Conservation (phyloP, 169 alveolate genomes). For the Theileria sp. region DNA sequence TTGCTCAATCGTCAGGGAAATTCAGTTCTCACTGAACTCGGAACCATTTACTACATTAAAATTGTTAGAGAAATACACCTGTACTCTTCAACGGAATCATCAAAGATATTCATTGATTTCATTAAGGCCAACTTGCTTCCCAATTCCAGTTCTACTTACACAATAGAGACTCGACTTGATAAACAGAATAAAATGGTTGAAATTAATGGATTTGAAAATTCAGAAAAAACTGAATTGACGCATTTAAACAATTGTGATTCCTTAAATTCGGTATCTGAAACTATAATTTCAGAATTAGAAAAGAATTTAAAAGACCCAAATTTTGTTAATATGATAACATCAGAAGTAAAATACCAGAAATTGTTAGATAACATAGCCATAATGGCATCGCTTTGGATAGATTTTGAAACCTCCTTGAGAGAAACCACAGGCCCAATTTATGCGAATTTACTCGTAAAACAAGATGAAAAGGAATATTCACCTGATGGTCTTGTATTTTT, state of each 20-base stretch:
- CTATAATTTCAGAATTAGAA: not conserved
- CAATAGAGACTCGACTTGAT: not conserved
- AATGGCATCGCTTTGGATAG: slow-evolving; percentile 52
- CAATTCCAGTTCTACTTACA: not conserved
- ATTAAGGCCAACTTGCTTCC: slow-evolving; percentile 6
- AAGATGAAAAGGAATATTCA: slow-evolving; percentile 7
- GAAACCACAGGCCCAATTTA: slow-evolving; percentile 45
- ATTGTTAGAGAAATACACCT: slow-evolving; percentile 59
- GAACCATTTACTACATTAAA: slow-evolving; percentile 41
- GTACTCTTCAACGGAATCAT: slow-evolving; percentile 29
- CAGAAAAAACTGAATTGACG: not conserved
- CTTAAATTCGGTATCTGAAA: not conserved
- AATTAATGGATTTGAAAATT: slow-evolving; percentile 2
- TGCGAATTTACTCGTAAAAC: not conserved
- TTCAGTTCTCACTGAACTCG: slow-evolving; percentile 49
- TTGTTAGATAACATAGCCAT: slow-evolving; percentile 45
- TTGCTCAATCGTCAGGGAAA: slow-evolving; percentile 33
- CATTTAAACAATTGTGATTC: slow-evolving; percentile 9
- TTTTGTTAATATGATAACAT: not conserved
- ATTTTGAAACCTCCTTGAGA: slow-evolving; percentile 35
- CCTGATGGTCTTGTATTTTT: slow-evolving; percentile 30
- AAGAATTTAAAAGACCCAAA: not conserved
- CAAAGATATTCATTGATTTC: slow-evolving; percentile 24
- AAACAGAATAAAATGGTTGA: not conserved
- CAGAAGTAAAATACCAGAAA: slow-evolving; percentile 26